Evolutionary conservation across 371 early-diverging fungal genomes (phyloP), one percentile per base, ranked within the genome.

Genomic region (Apophysomyces variabilis): DNA sequence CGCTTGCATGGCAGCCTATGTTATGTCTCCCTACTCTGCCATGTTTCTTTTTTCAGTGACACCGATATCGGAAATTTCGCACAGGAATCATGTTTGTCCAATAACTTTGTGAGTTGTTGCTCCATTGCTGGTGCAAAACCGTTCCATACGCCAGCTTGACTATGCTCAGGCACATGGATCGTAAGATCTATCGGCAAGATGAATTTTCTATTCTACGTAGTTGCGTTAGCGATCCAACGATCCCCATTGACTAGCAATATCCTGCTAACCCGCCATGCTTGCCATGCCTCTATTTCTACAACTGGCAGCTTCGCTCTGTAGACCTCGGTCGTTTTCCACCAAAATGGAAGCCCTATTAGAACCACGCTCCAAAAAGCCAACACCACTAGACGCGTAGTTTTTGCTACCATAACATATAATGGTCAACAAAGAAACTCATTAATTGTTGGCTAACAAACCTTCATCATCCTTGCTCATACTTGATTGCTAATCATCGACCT

Each of bases 321-420:
- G 0, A 97, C 93, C 43, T 90, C 89, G 0, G 96, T 96, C 1
- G 95, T 94, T 50, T 89, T 87, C 92, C 93, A 95, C 96, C 97
- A 96, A 43, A 96, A 84, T 0, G 97, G 97, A 12, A 95, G 58
- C 0, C 90, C 94, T 18, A 94, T 41, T 13, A 92, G 73, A 12
- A 94, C 78, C 1, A 94, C 78, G 32, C 65, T 64, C 87, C 87
- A 89, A 60, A 89, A 83, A 5, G 87, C 79, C 32, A 79, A 66
- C 36, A 89, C 66, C 54, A 89, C 79, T 36, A 74, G 65, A 32
- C 82, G 81, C 43, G 79, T 80, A 11, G 65, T 65, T 21, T 14
- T 61, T 16, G 43, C 36, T 45, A 3, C 3, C 32, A 3, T 45
- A 45, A 43, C 1, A 4, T 12, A 13, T 13, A 13, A 13, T 45